Evolutionary conservation across 139 green algal genomes (phyloP), one percentile per base, ranked within the genome.

Genomic region (Deuterostichococcus epilithicus): DNA sequence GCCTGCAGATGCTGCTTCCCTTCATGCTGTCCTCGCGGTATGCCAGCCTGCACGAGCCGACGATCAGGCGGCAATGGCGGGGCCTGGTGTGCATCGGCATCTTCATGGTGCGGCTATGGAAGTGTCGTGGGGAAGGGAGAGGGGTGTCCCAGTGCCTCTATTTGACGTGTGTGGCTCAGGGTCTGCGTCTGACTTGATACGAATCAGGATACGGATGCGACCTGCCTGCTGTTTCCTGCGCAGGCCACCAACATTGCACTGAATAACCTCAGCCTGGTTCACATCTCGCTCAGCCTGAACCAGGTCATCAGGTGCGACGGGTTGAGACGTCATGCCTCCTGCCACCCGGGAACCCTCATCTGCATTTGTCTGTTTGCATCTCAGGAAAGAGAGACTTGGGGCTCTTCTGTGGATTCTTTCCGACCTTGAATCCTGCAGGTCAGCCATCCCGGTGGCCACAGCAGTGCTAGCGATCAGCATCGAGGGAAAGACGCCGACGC

Each of bases 231-330:
- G n/a, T n/a, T n/a, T n/a, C n/a, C n/a, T n/a, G n/a, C n/a, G 52
- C 52, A 63, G 52, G 52, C 82, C 2, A 39, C 80, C 52, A 92
- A 92, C 76, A 88, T 92, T 4, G 77, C 80, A 22, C 75, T 91
- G 28, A 91, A 89, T 79, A 92, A 92, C 80, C 37, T 87, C 42
- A 78, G 36, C 26, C 74, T 92, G 22, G 75, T 90, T 2, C 78
- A 85, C 22, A 86, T 92, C 23, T 76, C 60, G 8, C 80, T 92
- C 15, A 82, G 82, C 13, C 74, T 91, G 15, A 92, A 92, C 76
- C 88, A 92, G 67, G 81, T 92, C 63, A 90, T 89, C 65, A 78
- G 86, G 77, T 84, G 36, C 28, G 70, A 52, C 13, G 42, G n/a
- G n/a, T n/a, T n/a, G n/a, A n/a, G n/a, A n/a, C n/a, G n/a, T n/a